phyloP scores from a whole-genome alignment of 805 yeast genomes.

The Candida loeiensis region DNA sequence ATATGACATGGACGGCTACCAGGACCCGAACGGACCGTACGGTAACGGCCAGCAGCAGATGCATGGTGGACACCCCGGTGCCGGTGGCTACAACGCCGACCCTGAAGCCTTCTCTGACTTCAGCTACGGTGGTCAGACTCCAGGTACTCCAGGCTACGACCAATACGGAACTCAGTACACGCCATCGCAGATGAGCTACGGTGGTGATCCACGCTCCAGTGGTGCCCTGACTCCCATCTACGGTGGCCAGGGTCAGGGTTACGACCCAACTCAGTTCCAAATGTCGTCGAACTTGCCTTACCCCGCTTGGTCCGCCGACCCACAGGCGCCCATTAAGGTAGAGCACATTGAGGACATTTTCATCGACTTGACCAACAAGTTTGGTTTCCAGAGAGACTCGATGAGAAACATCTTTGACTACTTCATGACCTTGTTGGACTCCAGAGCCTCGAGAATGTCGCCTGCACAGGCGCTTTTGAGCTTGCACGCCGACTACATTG shows the following conservation, averaged over 20 bases:
- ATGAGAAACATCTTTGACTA: conserved; percentile 90
- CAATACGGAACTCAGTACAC: conserved; percentile 70
- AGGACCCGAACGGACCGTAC: conserved; percentile 28
- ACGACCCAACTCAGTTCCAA: conserved; percentile 60
- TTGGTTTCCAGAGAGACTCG: conserved; percentile 89
- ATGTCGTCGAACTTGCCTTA: conserved; percentile 88
- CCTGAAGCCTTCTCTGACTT: conserved; percentile 68
- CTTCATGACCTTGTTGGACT: conserved; percentile 79
- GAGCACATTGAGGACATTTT: conserved; percentile 86
- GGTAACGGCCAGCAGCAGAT: conserved; percentile 29
- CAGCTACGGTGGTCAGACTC: conserved; percentile 50
- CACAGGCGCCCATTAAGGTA: conserved; percentile 74
- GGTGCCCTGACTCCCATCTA: conserved; percentile 95
- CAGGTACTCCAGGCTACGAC: conserved; percentile 66
- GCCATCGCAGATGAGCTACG: conserved; percentile 85
- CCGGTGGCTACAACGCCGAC: conserved; percentile 39
- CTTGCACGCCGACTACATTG: conserved; percentile 82
- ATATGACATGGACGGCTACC: conserved; percentile 46
- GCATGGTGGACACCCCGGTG: conserved; percentile 42
- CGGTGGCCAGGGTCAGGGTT: conserved; percentile 54
- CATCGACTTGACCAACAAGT: conserved; percentile 76
- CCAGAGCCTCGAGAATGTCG: conserved; percentile 83
- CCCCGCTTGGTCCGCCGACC: conserved; percentile 99
- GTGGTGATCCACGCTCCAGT: conserved; percentile 74
- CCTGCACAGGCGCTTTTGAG: conserved; percentile 83